Evolutionary conservation across 2,329 filamentous ascomycete genomes (phyloP).

Genomic region (Metarhizium guizhouense): DNA sequence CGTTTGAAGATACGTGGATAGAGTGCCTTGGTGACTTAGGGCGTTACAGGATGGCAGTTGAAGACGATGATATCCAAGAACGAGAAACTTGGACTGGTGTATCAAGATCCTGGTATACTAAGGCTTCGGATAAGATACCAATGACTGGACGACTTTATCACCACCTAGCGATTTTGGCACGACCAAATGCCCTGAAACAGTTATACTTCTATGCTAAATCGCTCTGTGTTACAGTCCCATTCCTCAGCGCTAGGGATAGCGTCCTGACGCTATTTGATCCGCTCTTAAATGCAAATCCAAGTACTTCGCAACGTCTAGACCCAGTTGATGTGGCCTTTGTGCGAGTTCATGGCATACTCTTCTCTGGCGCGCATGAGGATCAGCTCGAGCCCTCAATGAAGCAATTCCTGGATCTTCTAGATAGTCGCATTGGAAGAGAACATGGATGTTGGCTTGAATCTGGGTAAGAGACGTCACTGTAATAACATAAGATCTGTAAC

Average conservation of each 20-base stretch:
- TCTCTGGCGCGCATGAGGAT: conserved; percentile 40
- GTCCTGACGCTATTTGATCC: conserved; percentile 63
- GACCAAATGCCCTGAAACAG: conserved; percentile 61
- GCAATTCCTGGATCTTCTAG: conserved; percentile 45
- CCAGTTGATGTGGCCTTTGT: conserved; percentile 51
- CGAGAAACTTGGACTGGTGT: conserved; percentile 76
- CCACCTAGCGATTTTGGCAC: conserved; percentile 71
- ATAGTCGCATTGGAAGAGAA: conserved; percentile 44
- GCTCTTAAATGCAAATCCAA: conserved; percentile 24
- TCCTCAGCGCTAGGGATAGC: conserved; percentile 58
- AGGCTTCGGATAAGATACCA: conserved; percentile 69
- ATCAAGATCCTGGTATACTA: conserved; percentile 74
- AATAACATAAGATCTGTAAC: no score
- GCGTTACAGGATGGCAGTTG: conserved; percentile 81
- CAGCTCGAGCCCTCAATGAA: conserved; percentile 34
- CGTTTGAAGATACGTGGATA: conserved; percentile 84
- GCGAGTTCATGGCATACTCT: conserved; percentile 54
- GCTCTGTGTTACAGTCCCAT: conserved; percentile 58
- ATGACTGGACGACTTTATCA: conserved; percentile 75
- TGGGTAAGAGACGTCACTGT: conserved; percentile 21
- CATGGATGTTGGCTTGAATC: conserved; percentile 42
- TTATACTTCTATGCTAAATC: conserved; percentile 65
- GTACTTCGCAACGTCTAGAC: conserved; percentile 18
- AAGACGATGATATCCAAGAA: conserved; percentile 61
- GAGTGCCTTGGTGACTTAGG: conserved; percentile 84